Base-by-base conservation (phyloP, 2,329 filamentous ascomycete species). In the Fusarium sp. region DNA sequence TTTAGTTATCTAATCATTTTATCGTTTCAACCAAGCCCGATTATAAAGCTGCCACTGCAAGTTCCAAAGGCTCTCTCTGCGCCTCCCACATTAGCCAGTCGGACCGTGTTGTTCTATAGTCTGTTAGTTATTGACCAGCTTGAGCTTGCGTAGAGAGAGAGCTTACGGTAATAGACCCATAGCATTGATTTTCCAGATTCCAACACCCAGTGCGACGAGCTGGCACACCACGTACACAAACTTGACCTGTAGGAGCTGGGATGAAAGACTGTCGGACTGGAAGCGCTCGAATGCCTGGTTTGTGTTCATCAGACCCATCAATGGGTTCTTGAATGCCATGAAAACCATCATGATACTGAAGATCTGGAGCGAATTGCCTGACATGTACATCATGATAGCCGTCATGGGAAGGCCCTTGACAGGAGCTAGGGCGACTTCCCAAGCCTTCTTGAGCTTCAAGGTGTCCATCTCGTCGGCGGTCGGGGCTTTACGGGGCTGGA, bases 281-380 rank as follows among this genome's bases (percentile, higher is more conserved):
- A 97, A 97, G 65, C 91, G 90, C 76, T 93, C 88, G 78, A 99
- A 98, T n/a, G 92, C 92, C 75, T 90, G 87, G 76, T 96, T 94
- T 47, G 95, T 95, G 71, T 84, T 88, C 63, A 97, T 81, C 45
- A 98, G 82, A 33, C 94, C 96, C 79, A 93, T 88, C 63, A 99
- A 86, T 11, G 96, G 96, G 71, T 92, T 96, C 85, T 98, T 98
- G 86, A 99, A 99, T 45, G 97, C 90, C 92, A 97, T 98, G 75
- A 95, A 94, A 19, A 98, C 95, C 94, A 98, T 99, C 93, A 98
- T 98, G 81, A 99, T 98, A 81, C 92, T 96, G 84, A 99, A 99
- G 71, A 99, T 98, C 79, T 99, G 96, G 46, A 99, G 88, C 65
- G 93, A 94, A 82, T 98, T 99, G 75, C 96, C 96, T 32, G 95